A percentile compares a stretch with the other conserved stretches of the same genome.
phyloP scores from a whole-genome alignment of 192 early-diverging fungal genomes.

The Dissophora globulifera region DNA sequence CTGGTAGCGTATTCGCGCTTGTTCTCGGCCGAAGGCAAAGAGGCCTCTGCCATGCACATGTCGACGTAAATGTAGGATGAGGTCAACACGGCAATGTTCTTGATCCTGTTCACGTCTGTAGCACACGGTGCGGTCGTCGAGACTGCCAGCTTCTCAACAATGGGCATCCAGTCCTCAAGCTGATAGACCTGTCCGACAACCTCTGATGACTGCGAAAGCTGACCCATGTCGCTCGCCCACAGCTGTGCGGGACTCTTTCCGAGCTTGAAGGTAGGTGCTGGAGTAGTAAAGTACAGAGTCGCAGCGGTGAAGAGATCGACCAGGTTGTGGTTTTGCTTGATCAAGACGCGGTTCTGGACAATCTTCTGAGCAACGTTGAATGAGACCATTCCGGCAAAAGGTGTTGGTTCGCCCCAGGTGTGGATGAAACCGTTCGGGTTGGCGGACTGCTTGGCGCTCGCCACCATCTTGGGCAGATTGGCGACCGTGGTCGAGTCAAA shows the following conservation, averaged over 20 bases:
- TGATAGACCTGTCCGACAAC: constrained; percentile 59
- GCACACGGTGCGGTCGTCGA: constrained; percentile 36
- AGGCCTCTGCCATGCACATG: constrained; percentile 65
- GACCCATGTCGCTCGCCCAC: constrained; percentile 63
- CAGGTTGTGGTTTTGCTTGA: constrained; percentile 28
- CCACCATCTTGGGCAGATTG: constrained; percentile 39
- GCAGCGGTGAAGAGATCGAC: constrained; percentile 13
- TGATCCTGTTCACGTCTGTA: constrained; percentile 12
- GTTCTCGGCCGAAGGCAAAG: constrained; percentile 57
- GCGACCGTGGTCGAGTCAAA: constrained; percentile 40
- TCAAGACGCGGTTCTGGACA: constrained; percentile 4
- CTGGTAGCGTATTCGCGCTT: constrained; percentile 62
- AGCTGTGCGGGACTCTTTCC: constrained; percentile 19
- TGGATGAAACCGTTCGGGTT: constrained; percentile 10
- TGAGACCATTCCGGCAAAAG: constrained; percentile 58
- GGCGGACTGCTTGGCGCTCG: not conserved
- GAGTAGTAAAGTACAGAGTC: constrained; percentile 26
- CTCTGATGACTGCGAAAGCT: constrained; percentile 29
- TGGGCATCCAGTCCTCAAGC: constrained; percentile 55
- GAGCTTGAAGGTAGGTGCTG: constrained; percentile 37
- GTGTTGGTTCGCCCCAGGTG: constrained; percentile 22
- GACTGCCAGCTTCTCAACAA: constrained; percentile 44
- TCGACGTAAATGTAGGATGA: constrained; percentile 66
- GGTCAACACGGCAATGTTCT: constrained; percentile 60
- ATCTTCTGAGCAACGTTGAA: constrained; percentile 39